Evolutionary conservation across 768 basidiomycete species (phyloP).

Genomic region (Rossbeevera mucosa): DNA sequence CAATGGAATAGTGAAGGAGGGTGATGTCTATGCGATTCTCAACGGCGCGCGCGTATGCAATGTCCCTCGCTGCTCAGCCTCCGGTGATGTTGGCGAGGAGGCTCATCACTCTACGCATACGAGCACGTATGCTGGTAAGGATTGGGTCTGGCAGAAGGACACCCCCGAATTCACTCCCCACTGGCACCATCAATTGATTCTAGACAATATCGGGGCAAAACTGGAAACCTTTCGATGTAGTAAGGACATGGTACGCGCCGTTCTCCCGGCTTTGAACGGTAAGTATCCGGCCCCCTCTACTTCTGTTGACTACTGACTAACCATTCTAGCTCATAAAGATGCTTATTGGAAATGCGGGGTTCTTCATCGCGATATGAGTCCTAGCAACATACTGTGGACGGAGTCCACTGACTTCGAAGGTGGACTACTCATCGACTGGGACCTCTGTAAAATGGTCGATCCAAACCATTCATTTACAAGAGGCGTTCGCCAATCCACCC

Average conservation of each 20-base stretch:
- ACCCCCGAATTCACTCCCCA: background rate
- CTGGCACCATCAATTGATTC: background rate
- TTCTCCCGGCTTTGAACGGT: background rate
- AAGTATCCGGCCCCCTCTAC: background rate
- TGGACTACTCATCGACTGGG: background rate
- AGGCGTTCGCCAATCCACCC: background rate
- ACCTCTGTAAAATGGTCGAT: background rate
- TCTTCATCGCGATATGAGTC: background rate
- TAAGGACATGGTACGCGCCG: background rate
- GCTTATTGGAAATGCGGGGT: background rate
- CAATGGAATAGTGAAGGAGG: background rate
- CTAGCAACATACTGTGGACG: background rate
- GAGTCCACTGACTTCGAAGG: background rate
- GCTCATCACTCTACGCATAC: background rate
- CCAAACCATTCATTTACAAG: background rate
- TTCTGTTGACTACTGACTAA: background rate
- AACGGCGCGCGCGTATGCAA: background rate
- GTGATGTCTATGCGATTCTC: background rate
- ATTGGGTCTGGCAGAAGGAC: no score
- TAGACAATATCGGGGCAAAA: background rate
- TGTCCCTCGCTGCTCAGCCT: background rate
- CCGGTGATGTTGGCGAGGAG: background rate
- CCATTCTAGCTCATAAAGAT: background rate
- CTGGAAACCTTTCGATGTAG: background rate
- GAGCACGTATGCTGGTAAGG: background rate